Conservation (phyloP, 208 protist genomes). For the Endotrypanum monterogeii region DNA sequence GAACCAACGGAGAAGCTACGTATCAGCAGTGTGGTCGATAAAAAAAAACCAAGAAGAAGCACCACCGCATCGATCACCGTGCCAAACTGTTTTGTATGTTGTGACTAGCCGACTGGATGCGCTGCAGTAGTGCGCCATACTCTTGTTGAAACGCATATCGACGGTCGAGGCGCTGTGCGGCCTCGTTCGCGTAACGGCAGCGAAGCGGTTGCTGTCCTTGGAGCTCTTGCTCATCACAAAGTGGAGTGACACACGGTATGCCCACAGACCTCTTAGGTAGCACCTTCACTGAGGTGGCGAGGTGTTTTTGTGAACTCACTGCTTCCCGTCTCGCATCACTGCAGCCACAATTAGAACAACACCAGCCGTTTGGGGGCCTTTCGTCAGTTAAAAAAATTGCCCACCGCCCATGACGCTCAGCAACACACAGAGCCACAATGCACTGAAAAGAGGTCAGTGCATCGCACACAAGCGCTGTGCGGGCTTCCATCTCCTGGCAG, state of each 20-base stretch:
- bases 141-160: conserved; percentile 49
- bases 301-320: too few species aligned
- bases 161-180: conserved; percentile 23
- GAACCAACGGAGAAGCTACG: neutral
- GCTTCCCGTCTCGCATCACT: neutral
- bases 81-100: conserved; percentile 50
- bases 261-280: neutral
- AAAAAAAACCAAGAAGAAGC: neutral
- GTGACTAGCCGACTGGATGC: conserved; percentile 42
- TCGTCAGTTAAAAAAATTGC: conserved; percentile 35
- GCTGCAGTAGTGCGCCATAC: conserved; percentile 37
- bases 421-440: conserved; percentile 55
- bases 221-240: conserved; percentile 28
- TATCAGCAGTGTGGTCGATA: neutral
- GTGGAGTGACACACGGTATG: conserved; percentile 23
- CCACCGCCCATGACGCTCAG: conserved; percentile 50
- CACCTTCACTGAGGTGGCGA: neutral
- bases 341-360: conserved; percentile 7
- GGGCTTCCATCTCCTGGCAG: conserved; percentile 60
- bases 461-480: conserved; percentile 64
- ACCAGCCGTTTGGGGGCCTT: conserved; percentile 12
- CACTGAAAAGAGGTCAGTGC: conserved; percentile 72
- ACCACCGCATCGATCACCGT: conserved; percentile 5
- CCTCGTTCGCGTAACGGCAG: conserved; percentile 32
- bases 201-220: neutral